Percentiles rank a stretch among this genome's conserved stretches.
phyloP scores from a whole-genome alignment of 306 rosid genomes.

The Macrotyloma uniflorum region DNA sequence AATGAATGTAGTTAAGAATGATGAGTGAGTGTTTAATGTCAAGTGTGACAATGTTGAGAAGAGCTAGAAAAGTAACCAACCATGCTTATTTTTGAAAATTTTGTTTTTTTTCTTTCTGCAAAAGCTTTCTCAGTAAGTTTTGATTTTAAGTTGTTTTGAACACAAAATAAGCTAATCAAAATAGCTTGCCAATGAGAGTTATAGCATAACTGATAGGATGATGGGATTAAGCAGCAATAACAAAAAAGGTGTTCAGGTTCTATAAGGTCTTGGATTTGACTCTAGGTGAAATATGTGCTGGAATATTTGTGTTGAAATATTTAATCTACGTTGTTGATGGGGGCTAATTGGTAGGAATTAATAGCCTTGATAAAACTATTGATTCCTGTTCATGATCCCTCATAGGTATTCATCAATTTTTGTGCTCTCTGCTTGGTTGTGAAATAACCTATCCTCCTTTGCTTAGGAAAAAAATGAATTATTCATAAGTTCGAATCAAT shows the following conservation, averaged over 20 bases:
- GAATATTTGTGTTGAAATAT: conserved; percentile 1
- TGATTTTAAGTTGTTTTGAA: too few species aligned
- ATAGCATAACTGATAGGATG: too few species aligned
- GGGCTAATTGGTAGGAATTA: conserved; percentile 21
- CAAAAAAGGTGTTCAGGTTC: background rate
- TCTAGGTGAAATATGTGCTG: background rate
- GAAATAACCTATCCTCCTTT: background rate
- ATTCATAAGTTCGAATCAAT: background rate
- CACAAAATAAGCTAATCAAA: too few species aligned
- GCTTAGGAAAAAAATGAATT: background rate
- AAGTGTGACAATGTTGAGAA: too few species aligned
- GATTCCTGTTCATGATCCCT: background rate
- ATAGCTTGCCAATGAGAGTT: too few species aligned
- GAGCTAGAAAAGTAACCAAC: too few species aligned
- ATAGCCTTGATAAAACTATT: background rate
- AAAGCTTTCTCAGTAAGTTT: too few species aligned
- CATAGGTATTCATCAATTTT: conserved; percentile 1
- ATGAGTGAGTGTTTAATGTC: too few species aligned
- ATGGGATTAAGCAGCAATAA: too few species aligned
- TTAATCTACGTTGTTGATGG: background rate
- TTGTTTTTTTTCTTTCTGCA: too few species aligned
- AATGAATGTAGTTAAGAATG: too few species aligned
- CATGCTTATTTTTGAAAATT: too few species aligned
- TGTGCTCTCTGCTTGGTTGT: background rate
- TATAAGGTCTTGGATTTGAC: background rate